phyloP scores from a whole-genome alignment of 768 basidiomycete genomes.

The Lepiota subincarnata region DNA sequence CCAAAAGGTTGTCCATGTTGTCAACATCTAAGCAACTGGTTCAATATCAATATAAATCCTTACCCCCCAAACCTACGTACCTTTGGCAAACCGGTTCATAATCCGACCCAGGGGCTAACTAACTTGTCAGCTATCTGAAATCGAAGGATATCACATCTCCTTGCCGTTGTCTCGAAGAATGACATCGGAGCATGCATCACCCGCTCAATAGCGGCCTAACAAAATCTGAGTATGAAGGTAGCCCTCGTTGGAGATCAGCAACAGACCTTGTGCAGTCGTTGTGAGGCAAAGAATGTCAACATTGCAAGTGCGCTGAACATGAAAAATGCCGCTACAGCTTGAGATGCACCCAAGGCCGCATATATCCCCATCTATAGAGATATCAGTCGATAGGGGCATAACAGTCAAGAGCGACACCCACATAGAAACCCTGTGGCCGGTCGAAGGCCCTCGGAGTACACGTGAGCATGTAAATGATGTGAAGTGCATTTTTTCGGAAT shows the following conservation, averaged over 20 bases:
- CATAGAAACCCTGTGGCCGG: conserved; percentile 65
- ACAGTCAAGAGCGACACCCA: conserved; percentile 28
- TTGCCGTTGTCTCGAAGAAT: conserved; percentile 83
- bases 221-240: neutral
- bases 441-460: conserved; percentile 44
- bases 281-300: conserved; percentile 77
- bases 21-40: conserved; percentile 52
- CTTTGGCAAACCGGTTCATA: conserved; percentile 87
- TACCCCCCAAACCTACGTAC: conserved; percentile 22
- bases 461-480: conserved; percentile 11
- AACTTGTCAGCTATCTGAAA: conserved; percentile 10
- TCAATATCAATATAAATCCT: conserved; percentile 3
- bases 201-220: conserved; percentile 55
- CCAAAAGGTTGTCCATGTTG: conserved; percentile 72
- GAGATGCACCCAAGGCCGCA: conserved; percentile 64
- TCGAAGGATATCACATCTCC: conserved; percentile 13
- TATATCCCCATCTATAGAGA: conserved; percentile 72
- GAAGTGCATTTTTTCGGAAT: conserved; percentile 15
- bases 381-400: neutral
- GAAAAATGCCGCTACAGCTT: conserved; percentile 64
- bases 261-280: conserved; percentile 54
- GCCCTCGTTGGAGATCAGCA: neutral
- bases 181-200: conserved; percentile 86
- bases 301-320: conserved; percentile 63
- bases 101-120: conserved; percentile 75